Evolutionary conservation across 768 basidiomycete species (phyloP), one percentile per base, ranked within the genome.

Genomic region (Rhodocollybia butyracea): DNA sequence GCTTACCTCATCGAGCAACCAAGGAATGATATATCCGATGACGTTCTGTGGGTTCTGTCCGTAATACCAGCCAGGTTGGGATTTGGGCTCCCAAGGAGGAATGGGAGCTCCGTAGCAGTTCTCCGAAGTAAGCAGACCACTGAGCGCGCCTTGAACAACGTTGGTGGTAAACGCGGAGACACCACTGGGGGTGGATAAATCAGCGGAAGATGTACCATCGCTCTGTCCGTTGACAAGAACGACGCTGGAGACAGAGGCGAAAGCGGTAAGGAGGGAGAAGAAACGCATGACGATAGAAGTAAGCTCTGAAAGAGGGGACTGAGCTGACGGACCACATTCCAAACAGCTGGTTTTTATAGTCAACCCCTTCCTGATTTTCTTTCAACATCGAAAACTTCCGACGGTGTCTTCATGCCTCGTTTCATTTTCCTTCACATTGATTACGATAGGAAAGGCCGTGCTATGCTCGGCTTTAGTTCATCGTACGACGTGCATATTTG

Each of bases 61-160:
- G 48, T 69, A 73, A 60, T 75, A 74, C 74, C 74, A 75, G 21
- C 74, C 73, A 26, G 73, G 74, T 13, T 60, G 40, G 46, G 62
- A 52, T 3, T 63, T 66, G 12, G n/a, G 22, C 40, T 64, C 30
- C 74, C 74, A 73, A 32, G 73, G 74, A 15, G 70, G 67, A 26
- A 66, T 60, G 1, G 73, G 73, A n/a, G 73, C 66, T 32, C 70
- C 70, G 11, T 45, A 45, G 24, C n/a, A 5, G 15, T 45, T 45
- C 15, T 24, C 1, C 27, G 26, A 7, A n/a, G 26, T 45, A 11
- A 45, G 15, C 6, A 12, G 26, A 29, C 17, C n/a, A 29, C 43
- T 45, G 32, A 50, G 26, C 32, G 32, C 2, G 22, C 6, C 10
- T 13, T 50, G 34, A 15, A 50, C 31, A 3, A 34, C 27, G 2